A percentile compares a stretch with the other conserved stretches of the same genome.
Conservation (phyloP, 331 rosid species). For the Rosa hybrid region DNA sequence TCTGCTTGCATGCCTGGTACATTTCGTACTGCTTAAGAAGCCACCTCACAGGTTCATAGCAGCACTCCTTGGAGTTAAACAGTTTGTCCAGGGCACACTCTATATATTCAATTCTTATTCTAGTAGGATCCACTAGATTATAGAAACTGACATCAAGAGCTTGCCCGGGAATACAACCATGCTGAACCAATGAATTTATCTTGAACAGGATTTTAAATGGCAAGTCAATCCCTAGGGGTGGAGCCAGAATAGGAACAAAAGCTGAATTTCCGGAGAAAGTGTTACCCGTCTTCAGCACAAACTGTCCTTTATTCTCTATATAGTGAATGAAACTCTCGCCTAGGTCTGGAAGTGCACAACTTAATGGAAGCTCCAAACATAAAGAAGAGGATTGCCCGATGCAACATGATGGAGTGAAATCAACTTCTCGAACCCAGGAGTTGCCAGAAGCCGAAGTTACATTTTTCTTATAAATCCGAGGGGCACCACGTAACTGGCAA, state of each 20-base stretch:
- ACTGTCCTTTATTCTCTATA: conserved; percentile 14
- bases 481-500: conserved; percentile 34
- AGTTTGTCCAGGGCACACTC: conserved; percentile 34
- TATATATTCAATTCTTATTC: conserved; percentile 4
- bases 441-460: background rate
- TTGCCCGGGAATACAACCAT: conserved; percentile 29
- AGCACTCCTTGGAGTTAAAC: conserved; percentile 21
- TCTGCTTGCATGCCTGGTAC: background rate
- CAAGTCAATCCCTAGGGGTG: conserved; percentile 16
- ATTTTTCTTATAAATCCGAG: conserved; percentile 23
- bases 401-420: conserved; percentile 39
- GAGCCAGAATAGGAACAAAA: conserved; percentile 29
- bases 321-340: conserved; percentile 11
- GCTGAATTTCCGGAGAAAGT: conserved; percentile 4
- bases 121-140: conserved; percentile 27
- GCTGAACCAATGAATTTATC: conserved; percentile 37
- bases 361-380: conserved; percentile 28
- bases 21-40: background rate
- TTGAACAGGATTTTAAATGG: conserved; percentile 35
- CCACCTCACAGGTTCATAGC: conserved; percentile 38
- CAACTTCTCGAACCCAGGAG: conserved; percentile 34
- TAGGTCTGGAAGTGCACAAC: conserved; percentile 25
- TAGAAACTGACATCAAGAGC: conserved; percentile 27
- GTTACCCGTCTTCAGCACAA: conserved; percentile 11
- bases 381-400: conserved; percentile 41